phyloP scores from a whole-genome alignment of 192 early-diverging fungal genomes.

The Coemansia erecta region DNA sequence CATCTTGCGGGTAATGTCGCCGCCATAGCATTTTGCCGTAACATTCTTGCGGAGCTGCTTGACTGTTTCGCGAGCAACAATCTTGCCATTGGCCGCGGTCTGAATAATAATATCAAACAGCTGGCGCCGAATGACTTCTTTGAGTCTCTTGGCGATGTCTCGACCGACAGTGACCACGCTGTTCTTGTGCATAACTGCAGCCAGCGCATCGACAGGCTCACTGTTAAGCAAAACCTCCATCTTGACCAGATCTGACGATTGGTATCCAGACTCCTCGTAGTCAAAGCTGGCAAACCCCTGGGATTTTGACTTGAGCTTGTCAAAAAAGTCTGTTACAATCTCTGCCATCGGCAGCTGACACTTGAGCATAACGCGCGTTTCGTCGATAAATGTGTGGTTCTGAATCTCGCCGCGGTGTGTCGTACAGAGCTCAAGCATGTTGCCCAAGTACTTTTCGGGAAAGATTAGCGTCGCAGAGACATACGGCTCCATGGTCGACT shows the following conservation, averaged over 20 bases:
- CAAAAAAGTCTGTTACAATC: conserved; percentile 94
- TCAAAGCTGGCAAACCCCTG: conserved; percentile 87
- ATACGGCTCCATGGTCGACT: conserved; percentile 83
- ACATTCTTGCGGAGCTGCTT: conserved; percentile 91
- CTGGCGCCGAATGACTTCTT: conserved; percentile 80
- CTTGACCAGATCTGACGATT: conserved; percentile 82
- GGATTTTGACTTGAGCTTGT: conserved; percentile 86
- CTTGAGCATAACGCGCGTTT: conserved; percentile 79
- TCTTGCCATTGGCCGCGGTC: conserved; percentile 75
- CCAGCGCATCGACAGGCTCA: conserved; percentile 89
- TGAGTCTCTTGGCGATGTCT: conserved; percentile 80
- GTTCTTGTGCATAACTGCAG: conserved; percentile 80
- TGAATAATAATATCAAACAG: conserved; percentile 95
- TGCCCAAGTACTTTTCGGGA: conserved; percentile 75
- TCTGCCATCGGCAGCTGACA: conserved; percentile 89
- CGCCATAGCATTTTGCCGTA: conserved; percentile 96
- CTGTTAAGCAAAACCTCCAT: conserved; percentile 89
- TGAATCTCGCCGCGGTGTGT: conserved; percentile 71
- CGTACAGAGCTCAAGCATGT: conserved; percentile 74
- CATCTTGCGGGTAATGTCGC: conserved; percentile 96
- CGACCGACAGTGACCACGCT: conserved; percentile 70
- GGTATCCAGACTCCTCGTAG: conserved; percentile 92
- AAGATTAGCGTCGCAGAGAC: conserved; percentile 89
- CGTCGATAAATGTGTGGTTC: conserved; percentile 88
- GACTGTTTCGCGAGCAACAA: conserved; percentile 86